phyloP scores from a whole-genome alignment of 805 yeast species.

The Maudiozyma saulgeensis region DNA sequence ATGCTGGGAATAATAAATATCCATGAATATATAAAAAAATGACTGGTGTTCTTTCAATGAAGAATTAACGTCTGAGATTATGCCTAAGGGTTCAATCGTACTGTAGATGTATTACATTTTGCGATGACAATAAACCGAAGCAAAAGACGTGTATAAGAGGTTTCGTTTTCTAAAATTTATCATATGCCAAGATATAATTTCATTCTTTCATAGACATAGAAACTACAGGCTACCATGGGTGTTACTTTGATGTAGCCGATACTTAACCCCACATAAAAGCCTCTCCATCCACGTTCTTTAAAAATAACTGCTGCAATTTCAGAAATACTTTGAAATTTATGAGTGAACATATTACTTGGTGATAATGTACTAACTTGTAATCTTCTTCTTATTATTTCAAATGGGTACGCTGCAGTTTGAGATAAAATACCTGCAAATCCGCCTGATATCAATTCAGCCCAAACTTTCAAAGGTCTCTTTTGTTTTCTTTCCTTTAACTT shows the following conservation, averaged over 20 bases:
- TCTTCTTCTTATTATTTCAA: conserved; percentile 87
- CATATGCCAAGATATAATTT: conserved; percentile 58
- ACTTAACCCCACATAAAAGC: conserved; percentile 88
- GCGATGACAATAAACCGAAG: too few species aligned
- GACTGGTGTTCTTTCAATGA: too few species aligned
- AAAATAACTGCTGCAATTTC: conserved; percentile 45
- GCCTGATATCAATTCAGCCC: conserved; percentile 93
- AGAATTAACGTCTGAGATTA: too few species aligned
- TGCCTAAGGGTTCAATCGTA: too few species aligned
- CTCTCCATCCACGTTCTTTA: conserved; percentile 68
- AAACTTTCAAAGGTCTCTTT: conserved; percentile 64
- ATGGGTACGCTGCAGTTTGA: conserved; percentile 94
- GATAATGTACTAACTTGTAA: conserved; percentile 90
- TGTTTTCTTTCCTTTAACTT: conserved; percentile 13
- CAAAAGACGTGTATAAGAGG: too few species aligned
- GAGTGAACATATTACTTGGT: conserved; percentile 40
- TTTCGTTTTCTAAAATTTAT: neutral
- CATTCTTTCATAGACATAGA: conserved; percentile 84
- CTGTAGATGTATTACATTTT: too few species aligned
- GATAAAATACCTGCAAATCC: conserved; percentile 93
- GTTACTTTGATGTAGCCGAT: conserved; percentile 92
- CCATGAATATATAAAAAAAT: neutral
- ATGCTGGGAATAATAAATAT: neutral
- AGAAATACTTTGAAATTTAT: conserved; percentile 25
- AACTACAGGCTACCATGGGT: conserved; percentile 96